These are phyloP conservation scores for Trichoderma citrinoviride DNA, from an alignment of 2,329 filamentous ascomycete species.

Conservation along the genomic window DNA sequence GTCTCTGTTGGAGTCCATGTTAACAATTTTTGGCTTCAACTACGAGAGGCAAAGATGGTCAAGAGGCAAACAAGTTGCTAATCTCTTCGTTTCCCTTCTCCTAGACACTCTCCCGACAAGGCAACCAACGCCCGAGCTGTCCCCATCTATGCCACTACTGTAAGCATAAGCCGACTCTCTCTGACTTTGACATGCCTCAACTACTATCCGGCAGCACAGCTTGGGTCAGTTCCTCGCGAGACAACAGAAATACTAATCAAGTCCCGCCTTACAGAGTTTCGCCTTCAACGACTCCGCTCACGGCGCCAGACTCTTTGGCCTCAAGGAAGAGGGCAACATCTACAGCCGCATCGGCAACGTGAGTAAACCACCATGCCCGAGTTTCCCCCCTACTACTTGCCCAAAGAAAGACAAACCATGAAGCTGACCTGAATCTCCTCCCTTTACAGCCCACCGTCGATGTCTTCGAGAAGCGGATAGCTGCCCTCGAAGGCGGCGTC, in stretches of 20 bases:
- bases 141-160: constrained; percentile 92
- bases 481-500: constrained; percentile 89
- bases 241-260: background rate
- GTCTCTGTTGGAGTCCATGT: no score
- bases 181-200: background rate
- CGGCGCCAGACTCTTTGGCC: constrained; percentile 88
- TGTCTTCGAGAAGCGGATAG: constrained; percentile 94
- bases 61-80: background rate
- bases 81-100: constrained; percentile 18
- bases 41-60: background rate
- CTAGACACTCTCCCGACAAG: constrained; percentile 74
- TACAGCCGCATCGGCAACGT: constrained; percentile 97
- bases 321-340: constrained; percentile 97
- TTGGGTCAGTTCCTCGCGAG: background rate
- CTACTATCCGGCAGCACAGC: background rate
- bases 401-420: background rate
- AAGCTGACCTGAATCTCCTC: background rate
- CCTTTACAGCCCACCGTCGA: constrained; percentile 78
- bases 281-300: constrained; percentile 96
- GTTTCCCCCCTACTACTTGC: background rate
- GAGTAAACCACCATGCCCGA: constrained; percentile 33
- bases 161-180: constrained; percentile 28
- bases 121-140: constrained; percentile 85
- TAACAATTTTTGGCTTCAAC: background rate
- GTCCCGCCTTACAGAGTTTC: constrained; percentile 61